Conservation (phyloP, 768 basidiomycete genomes). For the Pholiota molesta region DNA sequence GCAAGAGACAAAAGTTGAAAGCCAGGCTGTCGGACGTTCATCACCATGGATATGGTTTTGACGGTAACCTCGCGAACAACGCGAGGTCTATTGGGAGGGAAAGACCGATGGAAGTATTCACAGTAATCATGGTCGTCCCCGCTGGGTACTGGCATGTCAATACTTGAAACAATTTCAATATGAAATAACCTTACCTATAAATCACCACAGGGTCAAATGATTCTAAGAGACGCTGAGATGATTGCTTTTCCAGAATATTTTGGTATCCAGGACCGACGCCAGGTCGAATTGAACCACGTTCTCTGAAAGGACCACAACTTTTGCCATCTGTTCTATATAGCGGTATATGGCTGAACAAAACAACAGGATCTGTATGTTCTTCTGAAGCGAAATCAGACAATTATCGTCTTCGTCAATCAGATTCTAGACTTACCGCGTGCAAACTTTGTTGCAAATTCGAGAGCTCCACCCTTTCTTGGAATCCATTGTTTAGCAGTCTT, state of each 20-base stretch:
- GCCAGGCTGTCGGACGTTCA: slow-evolving; percentile 83
- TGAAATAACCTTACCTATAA: slow-evolving; percentile 61
- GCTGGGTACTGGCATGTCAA: slow-evolving; percentile 38
- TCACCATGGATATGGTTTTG: slow-evolving; percentile 89
- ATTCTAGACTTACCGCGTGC: slow-evolving; percentile 33
- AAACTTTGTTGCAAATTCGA: slow-evolving; percentile 55
- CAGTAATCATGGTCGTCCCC: slow-evolving; percentile 98
- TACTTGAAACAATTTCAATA: not conserved
- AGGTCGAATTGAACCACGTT: slow-evolving; percentile 71
- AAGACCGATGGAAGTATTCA: slow-evolving; percentile 58
- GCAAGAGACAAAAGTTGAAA: slow-evolving; percentile 87
- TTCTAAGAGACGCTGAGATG: slow-evolving; percentile 68
- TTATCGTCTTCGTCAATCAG: not conserved
- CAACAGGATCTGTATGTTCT: slow-evolving; percentile 45
- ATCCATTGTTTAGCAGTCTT: slow-evolving; percentile 50
- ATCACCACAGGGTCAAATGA: slow-evolving; percentile 66
- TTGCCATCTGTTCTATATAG: slow-evolving; percentile 70
- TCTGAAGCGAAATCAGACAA: slow-evolving; percentile 22
- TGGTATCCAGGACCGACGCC: slow-evolving; percentile 84
- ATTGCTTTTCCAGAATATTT: slow-evolving; percentile 74
- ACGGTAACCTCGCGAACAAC: slow-evolving; percentile 77
- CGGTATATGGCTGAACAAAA: slow-evolving; percentile 90
- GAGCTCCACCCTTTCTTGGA: slow-evolving; percentile 47
- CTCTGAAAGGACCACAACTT: slow-evolving; percentile 77
- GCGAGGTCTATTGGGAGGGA: slow-evolving; percentile 20